Base-by-base conservation (phyloP, 495 filamentous ascomycete species). In the Cudoniella acicularis region DNA sequence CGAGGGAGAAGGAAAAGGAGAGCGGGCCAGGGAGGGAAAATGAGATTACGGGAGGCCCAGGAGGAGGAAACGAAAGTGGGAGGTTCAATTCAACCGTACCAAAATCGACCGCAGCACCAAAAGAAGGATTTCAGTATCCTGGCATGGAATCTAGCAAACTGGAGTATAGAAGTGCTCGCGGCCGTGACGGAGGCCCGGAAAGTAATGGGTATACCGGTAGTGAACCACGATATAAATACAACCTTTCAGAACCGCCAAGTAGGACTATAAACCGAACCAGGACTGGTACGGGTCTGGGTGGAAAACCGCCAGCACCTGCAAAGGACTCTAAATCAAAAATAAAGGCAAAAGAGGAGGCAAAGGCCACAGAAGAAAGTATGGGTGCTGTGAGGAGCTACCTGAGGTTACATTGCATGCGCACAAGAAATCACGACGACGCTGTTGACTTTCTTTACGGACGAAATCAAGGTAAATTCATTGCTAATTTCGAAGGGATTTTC, bases 321-420 rank as follows among this genome's bases (percentile, higher is more conserved):
- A 46, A 21, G 6, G 43, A 46, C 4, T 4, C 4, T 3, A 46
- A 46, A n/a, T n/a, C 18, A 17, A 16, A 41, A 9, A 59, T n/a
- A 46, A 47, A 53, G 48, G 50, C 41, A 48, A 59, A 49, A 53
- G 48, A 52, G 17, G 18, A 53, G 43, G 49, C 26, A 10, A 52
- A 54, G 24, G 11, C 25, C 9, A n/a, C 56, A 0, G 25, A 22
- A 10, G 50, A 60, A 22, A 54, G 26, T 20, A 52, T 42, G 6
- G 49, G 54, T n/a, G 52, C 22, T 18, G 56, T 61, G 18, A 47
- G 53, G 25, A 47, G 21, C 24, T 52, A 27, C 22, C 20, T 51
- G 13, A 72, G 66, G 22, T 30, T 70, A 23, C 62, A 72, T 20
- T 72, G 57, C 49, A 42, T 72, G 36, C 62, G 68, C 8, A 61